Conservation (phyloP, 257 asterid species). For the Jacaranda mimosifolia region DNA sequence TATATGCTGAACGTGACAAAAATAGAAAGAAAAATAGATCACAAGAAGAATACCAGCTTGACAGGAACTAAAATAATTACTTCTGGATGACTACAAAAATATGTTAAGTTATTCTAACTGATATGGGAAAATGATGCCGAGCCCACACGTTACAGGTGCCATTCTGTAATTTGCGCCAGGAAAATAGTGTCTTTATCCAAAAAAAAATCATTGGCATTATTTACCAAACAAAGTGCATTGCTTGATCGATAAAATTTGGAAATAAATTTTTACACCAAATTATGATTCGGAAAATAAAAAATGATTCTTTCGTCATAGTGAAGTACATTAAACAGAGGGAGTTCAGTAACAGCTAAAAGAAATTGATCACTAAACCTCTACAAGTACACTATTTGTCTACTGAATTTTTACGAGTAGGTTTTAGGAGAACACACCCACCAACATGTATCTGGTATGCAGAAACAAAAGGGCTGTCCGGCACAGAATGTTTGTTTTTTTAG, state of each 20-base stretch:
- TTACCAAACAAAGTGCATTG: neutral
- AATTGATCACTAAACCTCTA: too few relatives aligned
- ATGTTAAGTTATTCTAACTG: too few relatives aligned
- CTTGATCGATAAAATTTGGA: neutral
- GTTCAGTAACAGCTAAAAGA: neutral
- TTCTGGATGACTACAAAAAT: neutral
- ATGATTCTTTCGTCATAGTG: neutral
- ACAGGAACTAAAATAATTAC: neutral
- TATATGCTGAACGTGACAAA: conserved; percentile 21
- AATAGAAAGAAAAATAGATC: neutral
- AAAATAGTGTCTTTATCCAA: neutral
- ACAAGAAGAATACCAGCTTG: neutral
- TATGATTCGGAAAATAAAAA: neutral
- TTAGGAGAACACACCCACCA: conserved; percentile 22
- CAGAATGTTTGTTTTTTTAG: conserved; percentile 25
- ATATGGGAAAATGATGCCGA: too few relatives aligned
- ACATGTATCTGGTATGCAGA: neutral
- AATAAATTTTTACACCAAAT: neutral
- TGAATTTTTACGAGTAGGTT: neutral
- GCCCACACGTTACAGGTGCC: too few relatives aligned
- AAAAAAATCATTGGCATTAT: neutral
- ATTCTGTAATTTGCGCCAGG: neutral
- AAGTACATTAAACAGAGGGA: neutral
- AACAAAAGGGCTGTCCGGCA: neutral
- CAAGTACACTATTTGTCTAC: neutral